A percentile compares a stretch with the other conserved stretches of the same genome.
Evolutionary conservation across 441 rosid genomes (phyloP).

Genomic region (Geranium incanum): DNA sequence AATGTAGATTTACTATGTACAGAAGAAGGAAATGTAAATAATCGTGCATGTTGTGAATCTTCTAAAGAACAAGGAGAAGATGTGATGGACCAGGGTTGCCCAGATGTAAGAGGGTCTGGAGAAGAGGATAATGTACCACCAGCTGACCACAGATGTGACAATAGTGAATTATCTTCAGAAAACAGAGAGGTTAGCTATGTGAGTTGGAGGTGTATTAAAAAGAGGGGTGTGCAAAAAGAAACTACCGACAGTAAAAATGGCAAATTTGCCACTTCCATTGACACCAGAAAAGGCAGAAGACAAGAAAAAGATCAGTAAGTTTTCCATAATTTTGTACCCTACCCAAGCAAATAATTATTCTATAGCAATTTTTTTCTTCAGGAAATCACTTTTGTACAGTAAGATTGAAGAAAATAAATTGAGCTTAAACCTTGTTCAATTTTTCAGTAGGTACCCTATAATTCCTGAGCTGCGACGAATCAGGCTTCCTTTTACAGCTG

Average conservation of each 20-base stretch:
- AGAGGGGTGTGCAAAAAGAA: conserved; percentile 21
- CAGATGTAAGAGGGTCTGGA: conserved; percentile 19
- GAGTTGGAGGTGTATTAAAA: conserved; percentile 19
- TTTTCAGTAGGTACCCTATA: conserved; percentile 29
- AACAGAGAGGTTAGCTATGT: neutral
- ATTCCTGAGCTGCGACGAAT: conserved; percentile 29
- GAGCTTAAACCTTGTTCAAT: conserved; percentile 3
- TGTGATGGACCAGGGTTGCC: conserved; percentile 11
- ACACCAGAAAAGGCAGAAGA: conserved; percentile 39
- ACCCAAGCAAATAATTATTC: no score
- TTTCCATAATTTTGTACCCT: neutral
- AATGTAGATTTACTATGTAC: conserved; percentile 16
- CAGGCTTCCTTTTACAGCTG: conserved; percentile 36
- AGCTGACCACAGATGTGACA: neutral
- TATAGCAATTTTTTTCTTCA: neutral
- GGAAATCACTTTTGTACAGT: neutral
- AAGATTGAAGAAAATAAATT: neutral
- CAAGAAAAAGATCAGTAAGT: conserved; percentile 27
- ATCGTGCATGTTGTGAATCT: neutral
- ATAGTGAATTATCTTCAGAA: conserved; percentile 14
- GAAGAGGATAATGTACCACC: conserved; percentile 14
- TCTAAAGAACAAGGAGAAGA: conserved; percentile 20
- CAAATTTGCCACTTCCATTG: conserved; percentile 30
- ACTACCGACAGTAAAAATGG: conserved; percentile 21
- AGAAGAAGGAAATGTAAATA: conserved; percentile 17